Evolutionary conservation across 2,329 filamentous ascomycete species (phyloP).

Genomic region (Stachybotrys echinatus): DNA sequence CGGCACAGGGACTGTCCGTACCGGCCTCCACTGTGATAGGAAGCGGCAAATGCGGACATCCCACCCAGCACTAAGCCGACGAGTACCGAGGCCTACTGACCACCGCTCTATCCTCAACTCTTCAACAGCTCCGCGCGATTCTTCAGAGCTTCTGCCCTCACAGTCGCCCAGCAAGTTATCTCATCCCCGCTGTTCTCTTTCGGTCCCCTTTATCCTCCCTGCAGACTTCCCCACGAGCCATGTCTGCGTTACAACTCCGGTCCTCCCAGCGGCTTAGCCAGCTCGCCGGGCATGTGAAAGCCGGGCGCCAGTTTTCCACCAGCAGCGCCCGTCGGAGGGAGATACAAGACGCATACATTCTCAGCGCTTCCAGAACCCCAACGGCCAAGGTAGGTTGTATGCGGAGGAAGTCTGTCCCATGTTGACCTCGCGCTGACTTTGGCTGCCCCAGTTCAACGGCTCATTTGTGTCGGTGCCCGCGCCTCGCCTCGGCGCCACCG

Average conservation of each 20-base stretch:
- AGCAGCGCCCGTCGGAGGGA: conserved; percentile 49
- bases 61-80: neutral
- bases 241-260: conserved; percentile 26
- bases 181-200: too few relatives aligned
- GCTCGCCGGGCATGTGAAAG: conserved; percentile 32
- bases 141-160: neutral
- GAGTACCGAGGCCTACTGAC: neutral
- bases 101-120: neutral
- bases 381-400: conserved; percentile 65
- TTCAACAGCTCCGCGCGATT: too few relatives aligned
- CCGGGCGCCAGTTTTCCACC: conserved; percentile 42
- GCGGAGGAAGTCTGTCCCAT: neutral
- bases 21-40: neutral
- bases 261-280: conserved; percentile 27
- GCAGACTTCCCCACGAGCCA: too few relatives aligned
- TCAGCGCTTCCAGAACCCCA: conserved; percentile 84
- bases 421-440: neutral
- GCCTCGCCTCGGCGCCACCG: conserved; percentile 81
- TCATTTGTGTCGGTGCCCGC: conserved; percentile 78
- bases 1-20: neutral
- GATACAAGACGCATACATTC: conserved; percentile 87
- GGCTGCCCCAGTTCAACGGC: conserved; percentile 76
- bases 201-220: too few relatives aligned
- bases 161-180: too few relatives aligned
- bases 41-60: neutral